Base-by-base conservation (phyloP, 192 early-diverging fungal species). In the Dispira parvispora region DNA sequence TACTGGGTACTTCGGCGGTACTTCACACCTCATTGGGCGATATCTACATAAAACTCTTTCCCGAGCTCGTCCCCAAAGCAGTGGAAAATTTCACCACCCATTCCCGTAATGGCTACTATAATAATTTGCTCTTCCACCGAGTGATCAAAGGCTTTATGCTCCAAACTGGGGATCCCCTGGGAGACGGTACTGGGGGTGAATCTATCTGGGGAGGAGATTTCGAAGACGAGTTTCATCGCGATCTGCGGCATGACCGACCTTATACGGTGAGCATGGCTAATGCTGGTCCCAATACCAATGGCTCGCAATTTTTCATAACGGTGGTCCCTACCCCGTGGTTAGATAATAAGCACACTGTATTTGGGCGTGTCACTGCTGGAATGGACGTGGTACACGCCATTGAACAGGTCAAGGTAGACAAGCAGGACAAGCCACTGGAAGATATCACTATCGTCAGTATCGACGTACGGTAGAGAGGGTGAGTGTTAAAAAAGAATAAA, bases 201-300 rank as follows among this genome's bases (percentile, higher is more conserved):
- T 88, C 84, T 9, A 79, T 91, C 16, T 98, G 91, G 89, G 89
- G 90, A 20, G 73, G 79, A 20, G 82, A 92, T 38, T 98, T 98
- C 77, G 92, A 92, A 62, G 93, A 98, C 67, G 93, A 98, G 71
- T 91, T 97, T 68, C 73, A 78, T 54, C 75, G 77, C 46, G 80
- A 79, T 43, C 70, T 94, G 45, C 81, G 80, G 61, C 94, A 98
- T 61, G 90, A 96, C 64, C 77, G 84, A 16, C 86, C 94, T 3
- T 94, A 89, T 61, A 96, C 90, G 5, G 69, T 98, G 0, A 90
- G 88, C 63, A 96, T 98, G 95, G 95, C 95, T 8, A 98, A 98
- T 70, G 81, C 88, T 8, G 87, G 88, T 8, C 84, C 89, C 13
- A 79, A 82, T 38, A 93, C 94, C 12, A 96, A 96, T 65, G 94